Evolutionary conservation across 495 filamentous ascomycete species (phyloP).

Genomic region (Aspergillus saccharolyticus): DNA sequence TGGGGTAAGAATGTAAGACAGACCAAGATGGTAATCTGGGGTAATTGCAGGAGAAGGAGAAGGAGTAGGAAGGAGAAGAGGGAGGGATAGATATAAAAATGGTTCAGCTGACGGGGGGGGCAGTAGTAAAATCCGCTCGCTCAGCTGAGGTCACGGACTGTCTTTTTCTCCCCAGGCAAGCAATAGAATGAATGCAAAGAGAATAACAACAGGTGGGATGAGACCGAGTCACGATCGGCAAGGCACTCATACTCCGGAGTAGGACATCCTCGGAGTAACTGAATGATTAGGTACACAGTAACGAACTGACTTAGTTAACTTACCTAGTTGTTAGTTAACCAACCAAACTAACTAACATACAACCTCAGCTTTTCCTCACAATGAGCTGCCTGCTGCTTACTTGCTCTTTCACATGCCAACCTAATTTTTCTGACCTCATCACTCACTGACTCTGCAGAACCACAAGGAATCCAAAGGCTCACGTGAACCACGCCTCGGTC

Average conservation of each 20-base stretch:
- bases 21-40: neutral
- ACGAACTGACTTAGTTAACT: too few species aligned
- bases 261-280: neutral
- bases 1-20: neutral
- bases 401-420: conserved; percentile 13
- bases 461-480: neutral
- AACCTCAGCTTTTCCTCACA: too few species aligned
- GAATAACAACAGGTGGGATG: neutral
- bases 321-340: too few species aligned
- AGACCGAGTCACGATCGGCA: neutral
- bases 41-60: conserved; percentile 4
- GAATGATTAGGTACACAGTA: too few species aligned
- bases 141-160: conserved; percentile 3
- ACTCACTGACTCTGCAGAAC: neutral
- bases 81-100: conserved; percentile 18
- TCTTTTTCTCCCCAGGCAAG: neutral
- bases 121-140: neutral
- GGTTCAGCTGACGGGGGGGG: conserved; percentile 13
- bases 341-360: too few species aligned
- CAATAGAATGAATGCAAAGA: too few species aligned
- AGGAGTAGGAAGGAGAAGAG: conserved; percentile 6
- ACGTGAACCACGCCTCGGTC: conserved; percentile 3
- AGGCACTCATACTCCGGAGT: too few species aligned
- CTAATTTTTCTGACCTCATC: neutral
- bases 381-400: too few species aligned